Conservation (phyloP, 345 rosid genomes). For the Arabidopsis thaliana region DNA sequence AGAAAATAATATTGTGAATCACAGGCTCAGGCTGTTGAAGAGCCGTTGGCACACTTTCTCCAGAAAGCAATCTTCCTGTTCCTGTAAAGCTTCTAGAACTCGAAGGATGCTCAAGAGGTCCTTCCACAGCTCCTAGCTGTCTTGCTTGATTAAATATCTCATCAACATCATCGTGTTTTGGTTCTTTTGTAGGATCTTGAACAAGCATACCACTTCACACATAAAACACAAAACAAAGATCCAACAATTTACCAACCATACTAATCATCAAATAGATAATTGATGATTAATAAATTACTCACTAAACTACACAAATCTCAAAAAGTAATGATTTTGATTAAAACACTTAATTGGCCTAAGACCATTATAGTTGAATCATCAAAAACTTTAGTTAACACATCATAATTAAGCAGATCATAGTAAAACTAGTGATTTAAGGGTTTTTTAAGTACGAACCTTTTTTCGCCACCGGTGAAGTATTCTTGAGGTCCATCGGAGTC, state of each 20-base stretch:
- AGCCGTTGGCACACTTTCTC: slow-evolving; percentile 75
- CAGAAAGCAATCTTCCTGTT: slow-evolving; percentile 82
- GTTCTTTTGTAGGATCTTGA: slow-evolving; percentile 75
- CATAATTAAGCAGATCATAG: slow-evolving; percentile 1
- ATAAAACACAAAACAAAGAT: slow-evolving; percentile 7
- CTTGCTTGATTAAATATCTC: slow-evolving; percentile 92
- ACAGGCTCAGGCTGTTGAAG: slow-evolving; percentile 81
- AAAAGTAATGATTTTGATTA: not conserved
- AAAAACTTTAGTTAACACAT: not conserved
- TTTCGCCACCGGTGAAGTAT: slow-evolving; percentile 96
- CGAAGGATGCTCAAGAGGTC: slow-evolving; percentile 77
- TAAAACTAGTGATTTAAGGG: not conserved
- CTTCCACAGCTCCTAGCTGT: slow-evolving; percentile 88
- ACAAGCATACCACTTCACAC: slow-evolving; percentile 91
- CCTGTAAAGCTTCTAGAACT: slow-evolving; percentile 86
- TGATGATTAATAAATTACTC: not conserved
- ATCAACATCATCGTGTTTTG: slow-evolving; percentile 72
- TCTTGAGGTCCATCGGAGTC: slow-evolving; percentile 86
- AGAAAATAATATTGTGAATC: slow-evolving; percentile 78
- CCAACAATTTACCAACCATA: not conserved
- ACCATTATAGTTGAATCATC: slow-evolving; percentile 1
- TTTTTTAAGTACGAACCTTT: slow-evolving; percentile 56
- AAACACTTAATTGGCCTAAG: slow-evolving; percentile 5
- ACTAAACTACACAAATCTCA: slow-evolving; percentile 7
- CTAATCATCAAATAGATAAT: not conserved